phyloP scores from a whole-genome alignment of 257 asterid species.

The Ophiorrhiza pumila region DNA sequence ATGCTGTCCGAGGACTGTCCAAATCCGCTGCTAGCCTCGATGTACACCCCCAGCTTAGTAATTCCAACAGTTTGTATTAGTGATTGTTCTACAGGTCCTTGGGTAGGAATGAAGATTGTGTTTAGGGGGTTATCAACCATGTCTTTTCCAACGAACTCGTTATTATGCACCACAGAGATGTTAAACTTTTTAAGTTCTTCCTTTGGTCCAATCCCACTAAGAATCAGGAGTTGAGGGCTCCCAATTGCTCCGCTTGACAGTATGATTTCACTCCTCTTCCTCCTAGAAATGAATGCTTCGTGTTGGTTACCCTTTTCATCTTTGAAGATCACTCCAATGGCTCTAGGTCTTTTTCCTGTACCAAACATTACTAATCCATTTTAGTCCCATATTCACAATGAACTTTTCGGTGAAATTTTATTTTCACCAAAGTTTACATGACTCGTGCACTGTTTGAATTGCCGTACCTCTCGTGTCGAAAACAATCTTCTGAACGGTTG shows the following conservation, averaged over 20 bases:
- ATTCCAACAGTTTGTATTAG: constrained; percentile 89
- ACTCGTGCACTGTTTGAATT: neutral
- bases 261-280: constrained; percentile 62
- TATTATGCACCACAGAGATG: constrained; percentile 66
- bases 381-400: too few species aligned
- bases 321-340: constrained; percentile 73
- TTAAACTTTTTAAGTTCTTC: constrained; percentile 54
- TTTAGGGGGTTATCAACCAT: constrained; percentile 87
- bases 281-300: constrained; percentile 63
- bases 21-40: constrained; percentile 93
- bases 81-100: constrained; percentile 57
- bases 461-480: constrained; percentile 57
- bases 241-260: constrained; percentile 91
- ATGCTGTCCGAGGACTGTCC: constrained; percentile 80
- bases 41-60: constrained; percentile 77
- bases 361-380: neutral
- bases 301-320: constrained; percentile 74
- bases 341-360: constrained; percentile 64
- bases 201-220: constrained; percentile 91
- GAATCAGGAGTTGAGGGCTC: constrained; percentile 85
- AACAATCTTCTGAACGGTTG: constrained; percentile 66
- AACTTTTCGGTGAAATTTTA: too few species aligned
- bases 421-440: too few species aligned
- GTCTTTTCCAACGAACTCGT: constrained; percentile 66
- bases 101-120: constrained; percentile 75